Base-by-base conservation (phyloP, 179 eudicot genomes). In the Beta lomatogona region DNA sequence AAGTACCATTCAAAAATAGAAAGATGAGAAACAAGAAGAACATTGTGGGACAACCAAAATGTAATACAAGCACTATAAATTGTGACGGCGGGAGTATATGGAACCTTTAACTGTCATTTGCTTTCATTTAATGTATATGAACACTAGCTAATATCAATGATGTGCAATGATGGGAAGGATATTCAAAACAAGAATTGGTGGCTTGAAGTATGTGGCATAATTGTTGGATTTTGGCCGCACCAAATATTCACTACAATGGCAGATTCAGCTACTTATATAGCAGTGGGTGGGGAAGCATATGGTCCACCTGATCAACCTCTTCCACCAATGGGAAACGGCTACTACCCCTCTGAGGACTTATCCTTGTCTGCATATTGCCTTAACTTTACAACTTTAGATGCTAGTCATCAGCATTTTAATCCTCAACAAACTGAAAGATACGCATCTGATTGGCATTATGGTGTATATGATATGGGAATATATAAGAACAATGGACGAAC, bases 241-340 rank as follows among this genome's bases (percentile, higher is more conserved):
- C 64, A 66, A 67, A 67, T 78, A 78, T 78, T 78, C 61, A 53
- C 31, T 8, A 10, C 25, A 50, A 45, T 78, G 74, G 58, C 74
- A 19, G 25, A 13, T 28, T 13, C 36, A 28, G 73, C 80, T 48
- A 77, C 72, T 9, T 65, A 66, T 18, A 31, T 77, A 22, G 73
- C 63, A 6, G 60, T 77, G 4, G 80, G 80, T 2, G 80, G 80
- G 9, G 73, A 77, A 52, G 72, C 68, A 67, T 66, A 65, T 52
- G 22, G 28, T 3, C 63, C 73, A 12, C 73, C 61, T 3, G 15
- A 16, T 64, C 73, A 48, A 4, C 63, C 72, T 65, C 73, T 77
- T 52, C 80, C 80, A 9, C 60, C 71, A 6, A 64, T 77, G 80
- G 80, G 80, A 77, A 77, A 77, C 13, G 80, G 80, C 3, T 65